These are phyloP conservation scores for Populus ilicifolia DNA, from an alignment of 345 rosid species.

Conservation along the genomic window DNA sequence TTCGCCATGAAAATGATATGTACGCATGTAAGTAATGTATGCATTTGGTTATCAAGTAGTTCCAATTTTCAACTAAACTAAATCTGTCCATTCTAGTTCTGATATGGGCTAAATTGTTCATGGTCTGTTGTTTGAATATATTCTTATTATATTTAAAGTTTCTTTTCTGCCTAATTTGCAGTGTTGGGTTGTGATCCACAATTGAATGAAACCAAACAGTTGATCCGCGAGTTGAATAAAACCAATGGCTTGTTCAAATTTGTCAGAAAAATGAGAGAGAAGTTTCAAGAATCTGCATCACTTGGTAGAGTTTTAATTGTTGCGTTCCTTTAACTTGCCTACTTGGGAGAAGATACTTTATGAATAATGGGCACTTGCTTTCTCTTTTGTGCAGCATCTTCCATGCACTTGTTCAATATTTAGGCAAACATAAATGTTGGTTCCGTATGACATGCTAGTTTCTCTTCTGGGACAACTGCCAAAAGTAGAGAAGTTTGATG, in stretches of 20 bases:
- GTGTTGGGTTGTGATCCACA: conserved; percentile 78
- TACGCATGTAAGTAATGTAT: conserved; percentile 55
- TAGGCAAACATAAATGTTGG: neutral
- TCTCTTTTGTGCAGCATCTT: neutral
- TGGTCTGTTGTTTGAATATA: neutral
- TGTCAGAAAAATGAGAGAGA: conserved; percentile 76
- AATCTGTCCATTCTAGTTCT: neutral
- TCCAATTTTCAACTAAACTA: neutral
- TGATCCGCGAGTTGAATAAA: conserved; percentile 66
- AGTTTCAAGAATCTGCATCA: conserved; percentile 60
- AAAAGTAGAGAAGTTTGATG: neutral
- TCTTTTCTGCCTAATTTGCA: conserved; percentile 30
- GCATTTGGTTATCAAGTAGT: neutral
- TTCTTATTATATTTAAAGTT: conserved; percentile 5
- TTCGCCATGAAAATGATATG: conserved; percentile 61
- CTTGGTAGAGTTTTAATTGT: conserved; percentile 38
- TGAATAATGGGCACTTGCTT: neutral
- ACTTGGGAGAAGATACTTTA: conserved; percentile 6
- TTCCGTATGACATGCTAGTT: neutral
- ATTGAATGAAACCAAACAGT: conserved; percentile 48
- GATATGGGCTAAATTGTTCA: neutral
- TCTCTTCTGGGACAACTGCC: neutral
- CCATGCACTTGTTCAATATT: neutral
- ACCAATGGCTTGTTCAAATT: conserved; percentile 80
- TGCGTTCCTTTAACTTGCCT: conserved; percentile 4